phyloP scores from a whole-genome alignment of 768 basidiomycete species.

The Mycena crocata region DNA sequence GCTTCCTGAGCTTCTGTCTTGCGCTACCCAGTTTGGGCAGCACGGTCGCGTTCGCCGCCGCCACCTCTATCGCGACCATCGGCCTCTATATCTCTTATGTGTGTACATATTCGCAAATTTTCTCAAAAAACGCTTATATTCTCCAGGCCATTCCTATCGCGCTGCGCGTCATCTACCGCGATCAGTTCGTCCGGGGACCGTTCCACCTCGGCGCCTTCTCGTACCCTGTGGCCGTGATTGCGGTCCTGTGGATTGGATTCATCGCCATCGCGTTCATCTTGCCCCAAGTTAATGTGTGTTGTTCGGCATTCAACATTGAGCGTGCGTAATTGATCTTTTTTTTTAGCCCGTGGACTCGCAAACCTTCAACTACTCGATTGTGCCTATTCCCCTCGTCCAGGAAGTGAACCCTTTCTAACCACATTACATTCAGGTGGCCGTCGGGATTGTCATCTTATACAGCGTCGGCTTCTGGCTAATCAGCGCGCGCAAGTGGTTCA shows the following conservation, averaged over 20 bases:
- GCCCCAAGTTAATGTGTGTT: constrained; percentile 69
- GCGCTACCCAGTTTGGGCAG: constrained; percentile 81
- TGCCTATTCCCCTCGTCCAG: neutral
- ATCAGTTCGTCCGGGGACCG: constrained; percentile 72
- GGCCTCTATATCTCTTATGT: constrained; percentile 84
- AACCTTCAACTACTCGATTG: constrained; percentile 81
- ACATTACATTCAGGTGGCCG: constrained; percentile 55
- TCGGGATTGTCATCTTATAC: constrained; percentile 76
- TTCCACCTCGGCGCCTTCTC: constrained; percentile 79
- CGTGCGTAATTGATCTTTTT: constrained; percentile 2
- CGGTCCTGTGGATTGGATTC: constrained; percentile 77
- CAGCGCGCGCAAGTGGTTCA: constrained; percentile 80
- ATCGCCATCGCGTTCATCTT: constrained; percentile 82
- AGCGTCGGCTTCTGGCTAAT: constrained; percentile 77
- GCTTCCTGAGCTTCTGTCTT: constrained; percentile 79
- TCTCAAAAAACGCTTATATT: neutral
- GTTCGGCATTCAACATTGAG: neutral
- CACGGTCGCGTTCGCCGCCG: constrained; percentile 73
- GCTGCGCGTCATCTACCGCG: constrained; percentile 70
- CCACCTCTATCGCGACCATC: constrained; percentile 76
- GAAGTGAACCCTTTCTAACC: neutral
- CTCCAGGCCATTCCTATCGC: constrained; percentile 72
- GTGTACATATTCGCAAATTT: constrained; percentile 33
- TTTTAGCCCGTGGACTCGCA: constrained; percentile 72
- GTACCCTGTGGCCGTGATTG: constrained; percentile 64